Evolutionary conservation across 2,329 filamentous ascomycete species (phyloP), one percentile per base, ranked within the genome.

Genomic region (Emergomyces orientalis): DNA sequence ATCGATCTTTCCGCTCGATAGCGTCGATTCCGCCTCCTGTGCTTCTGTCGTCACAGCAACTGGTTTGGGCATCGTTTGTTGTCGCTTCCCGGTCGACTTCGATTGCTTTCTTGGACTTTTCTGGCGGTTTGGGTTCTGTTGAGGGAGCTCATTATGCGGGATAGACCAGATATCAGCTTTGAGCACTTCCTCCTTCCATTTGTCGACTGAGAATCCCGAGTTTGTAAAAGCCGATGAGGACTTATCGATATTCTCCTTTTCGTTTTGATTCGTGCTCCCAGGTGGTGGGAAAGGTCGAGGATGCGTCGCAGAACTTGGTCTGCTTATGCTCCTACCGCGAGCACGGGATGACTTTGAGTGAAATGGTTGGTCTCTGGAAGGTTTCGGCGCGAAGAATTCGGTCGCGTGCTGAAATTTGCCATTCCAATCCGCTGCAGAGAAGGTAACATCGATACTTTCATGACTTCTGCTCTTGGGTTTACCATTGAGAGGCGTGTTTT

Each of bases 341-440:
- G 68, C 67, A 27, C 69, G 69, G 43, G 60, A 66, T 7, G 64
- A 47, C 22, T 64, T 65, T 3, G 64, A 62, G 41, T 70, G 66
- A 37, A 64, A 65, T 22, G 67, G 68, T 11, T 61, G 56, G 13
- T 71, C 69, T 60, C 69, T 70, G 14, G 66, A 67, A 9, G 72
- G 63, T 55, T 65, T 68, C 45, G 74, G 71, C 4, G 69, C 70
- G 47, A 79, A 75, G 62, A 76, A 74, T 22, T 75, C 72, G 34
- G 74, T 71, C 2, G 67, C 65, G 9, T 66, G 63, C n/a, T 69
- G 69, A 60, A 78, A 70, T 54, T 72, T 73, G 57, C 71, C 71
- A 57, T 73, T 70, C 76, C 76, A 79, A 25, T 76, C 75, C 14
- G 72, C 71, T 0, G 76, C 75, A 5, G 76, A 76, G 58, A 80